phyloP scores from a whole-genome alignment of 2,329 filamentous ascomycete species.

The Fusarium marasasianum region DNA sequence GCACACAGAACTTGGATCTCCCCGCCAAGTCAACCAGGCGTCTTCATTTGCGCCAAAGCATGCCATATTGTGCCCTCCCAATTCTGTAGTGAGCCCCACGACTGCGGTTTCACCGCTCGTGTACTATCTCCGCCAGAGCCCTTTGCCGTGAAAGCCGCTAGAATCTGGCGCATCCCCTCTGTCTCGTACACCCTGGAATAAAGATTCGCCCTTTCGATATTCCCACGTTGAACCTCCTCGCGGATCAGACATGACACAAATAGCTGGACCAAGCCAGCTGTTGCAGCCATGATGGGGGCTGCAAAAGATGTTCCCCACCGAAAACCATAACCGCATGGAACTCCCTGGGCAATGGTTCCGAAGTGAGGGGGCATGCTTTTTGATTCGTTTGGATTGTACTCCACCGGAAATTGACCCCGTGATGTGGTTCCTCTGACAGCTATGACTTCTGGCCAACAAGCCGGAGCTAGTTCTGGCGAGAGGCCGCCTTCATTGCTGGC shows the following conservation, averaged over 20 bases:
- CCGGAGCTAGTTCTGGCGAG: not conserved
- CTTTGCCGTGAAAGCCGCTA: not conserved
- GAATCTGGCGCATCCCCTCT: not conserved
- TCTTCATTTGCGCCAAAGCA: not conserved
- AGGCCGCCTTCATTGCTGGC: not conserved
- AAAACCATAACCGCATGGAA: not conserved
- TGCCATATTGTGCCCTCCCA: not conserved
- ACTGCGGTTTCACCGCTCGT: not conserved
- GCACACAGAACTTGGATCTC: not conserved
- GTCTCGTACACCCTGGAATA: not conserved
- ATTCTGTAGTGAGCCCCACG: accelerated
- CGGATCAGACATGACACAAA: accelerated
- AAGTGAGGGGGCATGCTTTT: not conserved
- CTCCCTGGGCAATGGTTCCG: not conserved
- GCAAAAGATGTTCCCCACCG: not conserved
- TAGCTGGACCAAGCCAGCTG: not conserved
- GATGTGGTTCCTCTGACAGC: not conserved
- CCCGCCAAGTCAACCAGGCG: accelerated
- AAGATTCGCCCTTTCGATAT: accelerated
- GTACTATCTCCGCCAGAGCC: accelerated
- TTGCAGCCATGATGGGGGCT: not conserved
- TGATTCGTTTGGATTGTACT: not conserved
- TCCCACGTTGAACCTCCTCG: accelerated
- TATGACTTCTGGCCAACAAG: not conserved
- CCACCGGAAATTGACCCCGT: accelerated